Evolutionary conservation across 2,329 filamentous ascomycete genomes (phyloP), one percentile per base, ranked within the genome.

Genomic region (Trichophyton schoenleinii): DNA sequence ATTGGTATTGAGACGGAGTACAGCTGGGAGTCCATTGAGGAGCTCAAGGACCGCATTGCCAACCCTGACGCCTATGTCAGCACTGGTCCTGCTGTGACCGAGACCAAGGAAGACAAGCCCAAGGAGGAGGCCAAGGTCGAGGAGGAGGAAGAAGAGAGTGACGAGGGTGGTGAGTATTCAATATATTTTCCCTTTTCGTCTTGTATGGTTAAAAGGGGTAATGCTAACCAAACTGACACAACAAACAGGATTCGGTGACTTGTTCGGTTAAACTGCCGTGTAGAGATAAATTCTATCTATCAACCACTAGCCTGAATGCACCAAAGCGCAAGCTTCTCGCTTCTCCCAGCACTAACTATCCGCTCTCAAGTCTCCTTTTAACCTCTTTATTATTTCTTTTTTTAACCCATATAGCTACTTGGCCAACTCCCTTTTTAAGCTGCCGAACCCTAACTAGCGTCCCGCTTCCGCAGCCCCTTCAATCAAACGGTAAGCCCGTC

Each of bases 41-140:
- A 96, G 80, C 88, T 99, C 81, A 99, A 99, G 88, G 94, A 99
- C 82, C 91, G 94, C 77, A 96, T 99, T 73, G 90, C 90, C 80
- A 97, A 99, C 86, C 95, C 95, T 70, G 94, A 99, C 61, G 90
- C 90, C 61, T 99, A 97, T 78, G 94, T 92, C 67, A 77, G 89
- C 57, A 81, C 91, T 68, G 90, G 87, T 68, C 90, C 92, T 63
- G 84, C 75, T 67, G 87, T 86, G 62, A 81, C 80, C 63, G 80
- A 83, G 61, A 78, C 78, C 60, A 48, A 48, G 64, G 79, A 77
- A 65, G 77, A 75, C 61, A 81, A 79, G 65, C 80, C 76, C 60
- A 80, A 82, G 69, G 81, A 84, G 72, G 80, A 85, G 73, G 80
- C 85, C 66, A 81, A 85, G 74, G 81, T 84, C 71, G 83, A 86